Evolutionary conservation across 2,329 filamentous ascomycete species (phyloP), one percentile per base, ranked within the genome.

Genomic region (Pyrenochaeta sp.): DNA sequence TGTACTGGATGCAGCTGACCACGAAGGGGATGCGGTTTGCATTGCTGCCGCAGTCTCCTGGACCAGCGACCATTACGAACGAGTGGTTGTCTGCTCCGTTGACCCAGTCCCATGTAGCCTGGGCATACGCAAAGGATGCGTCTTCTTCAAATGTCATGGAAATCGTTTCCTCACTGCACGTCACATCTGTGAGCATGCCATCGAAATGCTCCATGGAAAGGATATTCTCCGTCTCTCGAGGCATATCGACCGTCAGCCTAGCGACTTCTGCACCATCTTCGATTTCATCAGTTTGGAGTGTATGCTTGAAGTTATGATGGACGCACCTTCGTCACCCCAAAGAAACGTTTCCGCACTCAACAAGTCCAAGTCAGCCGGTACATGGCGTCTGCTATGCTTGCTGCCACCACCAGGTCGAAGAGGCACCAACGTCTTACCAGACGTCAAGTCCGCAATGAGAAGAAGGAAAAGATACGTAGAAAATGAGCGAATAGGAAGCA

Each of bases 51-150:
- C 58, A 62, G 30, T 62, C 54, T 14, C 55, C 48, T 6, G 39
- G 37, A 3, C 54, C 54, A 10, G 56, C 57, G 8, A 61, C 42
- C 44, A 57, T 53, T 3, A 61, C 44, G 30, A 61, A 60, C 26
- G 37, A 53, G 45, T 56, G 47, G 39, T 59, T 61, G 15, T 59
- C 53, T 6, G 46, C 53, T 7, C 51, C 57, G 27, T 62, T 62
- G 26, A 60, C 57, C 58, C 58, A 62, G 26, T 59, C 41, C 58
- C 58, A 62, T 5, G 44, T 38, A 13, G 39, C 27, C 22, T 53
- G 32, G 6, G 58, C 58, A 21, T 55, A 55, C 2, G 44, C 42
- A 27, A 60, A 60, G 3, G 51, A 38, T 3, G 38, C 38, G 18
- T 59, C 50, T 23, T 58, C 54, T 21, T 46, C 35, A 35, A 61